phyloP scores from a whole-genome alignment of 2,329 filamentous ascomycete genomes.

The Colletotrichum sp. region DNA sequence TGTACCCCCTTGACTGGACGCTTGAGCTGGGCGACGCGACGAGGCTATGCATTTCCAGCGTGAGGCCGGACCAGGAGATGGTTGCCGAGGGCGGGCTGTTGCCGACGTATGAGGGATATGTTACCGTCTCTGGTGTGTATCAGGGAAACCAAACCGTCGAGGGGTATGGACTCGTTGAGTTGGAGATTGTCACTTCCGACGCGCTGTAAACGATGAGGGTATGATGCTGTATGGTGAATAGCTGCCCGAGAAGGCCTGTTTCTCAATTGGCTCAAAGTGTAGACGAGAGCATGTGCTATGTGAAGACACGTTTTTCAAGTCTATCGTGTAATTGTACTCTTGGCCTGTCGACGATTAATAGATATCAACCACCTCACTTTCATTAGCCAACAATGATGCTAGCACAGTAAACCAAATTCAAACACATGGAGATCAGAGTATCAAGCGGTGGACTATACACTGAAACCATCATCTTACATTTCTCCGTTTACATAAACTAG shows the following conservation, averaged over 20 bases:
- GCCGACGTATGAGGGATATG: neutral
- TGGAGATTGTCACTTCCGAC: neutral
- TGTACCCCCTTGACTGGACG: neutral
- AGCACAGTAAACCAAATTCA: rapidly evolving
- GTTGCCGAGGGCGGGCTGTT: neutral
- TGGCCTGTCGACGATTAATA: neutral
- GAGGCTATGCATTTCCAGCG: neutral
- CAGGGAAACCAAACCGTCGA: rapidly evolving
- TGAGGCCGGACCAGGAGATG: neutral
- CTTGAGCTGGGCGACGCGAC: neutral
- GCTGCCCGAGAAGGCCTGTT: neutral
- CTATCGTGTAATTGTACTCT: neutral
- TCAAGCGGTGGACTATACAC: rapidly evolving
- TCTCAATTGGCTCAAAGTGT: neutral
- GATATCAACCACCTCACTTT: too few species aligned
- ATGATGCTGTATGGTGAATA: neutral
- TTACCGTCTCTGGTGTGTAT: neutral
- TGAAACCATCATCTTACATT: neutral
- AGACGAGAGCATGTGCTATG: neutral
- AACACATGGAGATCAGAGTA: rapidly evolving
- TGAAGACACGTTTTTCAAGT: neutral
- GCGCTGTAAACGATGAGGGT: neutral
- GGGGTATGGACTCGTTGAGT: neutral
- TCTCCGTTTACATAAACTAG: neutral
- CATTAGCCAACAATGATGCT: neutral